Conservation (phyloP, 805 yeast species). For the Lachancea meyersii region DNA sequence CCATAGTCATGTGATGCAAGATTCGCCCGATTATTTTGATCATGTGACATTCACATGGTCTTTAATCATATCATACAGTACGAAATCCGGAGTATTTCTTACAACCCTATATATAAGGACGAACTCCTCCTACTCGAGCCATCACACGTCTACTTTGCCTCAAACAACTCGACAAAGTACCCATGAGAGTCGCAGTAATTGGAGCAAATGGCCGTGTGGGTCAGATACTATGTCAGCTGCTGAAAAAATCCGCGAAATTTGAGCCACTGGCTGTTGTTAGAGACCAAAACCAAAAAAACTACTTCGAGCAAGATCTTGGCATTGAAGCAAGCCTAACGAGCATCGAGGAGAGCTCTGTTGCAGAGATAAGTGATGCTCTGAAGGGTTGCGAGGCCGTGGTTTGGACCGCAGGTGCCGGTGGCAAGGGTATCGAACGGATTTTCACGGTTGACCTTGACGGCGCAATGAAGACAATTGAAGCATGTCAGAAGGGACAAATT, state of each 20-base stretch:
- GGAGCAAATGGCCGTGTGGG: slow-evolving; percentile 66
- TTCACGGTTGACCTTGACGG: slow-evolving; percentile 58
- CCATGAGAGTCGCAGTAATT: slow-evolving; percentile 39
- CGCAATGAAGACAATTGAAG: slow-evolving; percentile 52
- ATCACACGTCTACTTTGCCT: background rate
- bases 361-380: slow-evolving; percentile 34
- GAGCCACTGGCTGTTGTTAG: slow-evolving; percentile 44
- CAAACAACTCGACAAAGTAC: too few species aligned
- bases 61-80: too few species aligned
- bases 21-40: too few species aligned
- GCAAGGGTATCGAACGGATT: slow-evolving; percentile 41
- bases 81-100: too few species aligned
- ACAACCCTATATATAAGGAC: background rate
- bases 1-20: too few species aligned
- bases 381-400: slow-evolving; percentile 50
- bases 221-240: slow-evolving; percentile 37
- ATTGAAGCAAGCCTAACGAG: slow-evolving; percentile 35
- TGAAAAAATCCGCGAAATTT: slow-evolving; percentile 25
- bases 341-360: slow-evolving; percentile 34
- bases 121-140: background rate
- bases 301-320: slow-evolving; percentile 34
- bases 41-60: too few species aligned
- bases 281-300: slow-evolving; percentile 37
- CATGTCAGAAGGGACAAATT: slow-evolving; percentile 40
- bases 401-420: slow-evolving; percentile 59